Evolutionary conservation across 2,329 filamentous ascomycete genomes (phyloP), one percentile per base, ranked within the genome.

Genomic region (Fusarium sp.): DNA sequence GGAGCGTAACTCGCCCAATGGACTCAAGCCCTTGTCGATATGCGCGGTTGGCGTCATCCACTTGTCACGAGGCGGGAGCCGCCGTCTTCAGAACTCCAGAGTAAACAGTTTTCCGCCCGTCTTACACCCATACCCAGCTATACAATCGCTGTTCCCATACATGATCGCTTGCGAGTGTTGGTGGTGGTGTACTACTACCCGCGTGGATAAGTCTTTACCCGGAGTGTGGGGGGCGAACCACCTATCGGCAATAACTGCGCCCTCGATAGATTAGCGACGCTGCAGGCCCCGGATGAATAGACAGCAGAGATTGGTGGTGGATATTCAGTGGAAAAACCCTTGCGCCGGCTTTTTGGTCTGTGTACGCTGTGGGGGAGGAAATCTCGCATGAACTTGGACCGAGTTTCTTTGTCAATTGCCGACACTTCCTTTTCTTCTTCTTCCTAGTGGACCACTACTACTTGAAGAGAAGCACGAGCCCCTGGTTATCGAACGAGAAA

Each of bases 141-240:
- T 30, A 36, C 40, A 41, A 9, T 7, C 36, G 7, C 7, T 48
- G 7, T 2, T 6, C 27, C 47, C 43, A 66, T 66, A 48, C 27
- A 60, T 70, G 52, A 60, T 56, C 7, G 18, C 18, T 16, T 43
- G 18, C 30, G n/a, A n/a, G n/a, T n/a, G 12, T 16, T 53, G 55
- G 23, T 43, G 41, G 39, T 41, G 54, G 50, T 30, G 43, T 31
- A 16, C 39, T 63, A 63, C 58, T 57, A 62, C 36, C 11, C 55
- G 30, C 15, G 27, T 71, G 68, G 68, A 15, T 71, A 71, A 71
- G 50, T 40, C 27, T 66, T 71, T 71, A 71, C 27, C 68, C 68
- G 57, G 48, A 50, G 31, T 27, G 60, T 37, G 31, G 62, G 34
- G 39, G 47, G 28, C 27, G 11, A 46, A 23, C 23, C 43, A 51